Conservation (phyloP, 2,329 filamentous ascomycete genomes). For the Penicillium glabrum region DNA sequence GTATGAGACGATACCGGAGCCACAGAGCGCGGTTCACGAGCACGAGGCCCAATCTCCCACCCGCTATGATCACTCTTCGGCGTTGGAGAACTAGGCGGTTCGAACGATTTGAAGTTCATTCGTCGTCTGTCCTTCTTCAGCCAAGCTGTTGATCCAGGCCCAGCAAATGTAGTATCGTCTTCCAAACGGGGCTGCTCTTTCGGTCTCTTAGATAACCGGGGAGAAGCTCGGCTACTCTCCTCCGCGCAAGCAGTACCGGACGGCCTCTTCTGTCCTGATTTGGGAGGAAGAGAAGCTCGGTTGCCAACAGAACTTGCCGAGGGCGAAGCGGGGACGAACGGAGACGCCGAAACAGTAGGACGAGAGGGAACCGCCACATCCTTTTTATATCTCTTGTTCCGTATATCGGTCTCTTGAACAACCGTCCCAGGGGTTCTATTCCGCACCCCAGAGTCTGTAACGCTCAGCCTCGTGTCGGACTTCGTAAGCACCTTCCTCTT, state of each 20-base stretch:
- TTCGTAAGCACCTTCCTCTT: conserved; percentile 9
- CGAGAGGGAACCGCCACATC: neutral
- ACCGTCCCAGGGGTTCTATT: neutral
- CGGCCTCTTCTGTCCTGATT: neutral
- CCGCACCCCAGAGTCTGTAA: neutral
- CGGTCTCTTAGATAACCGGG: conserved; percentile 1
- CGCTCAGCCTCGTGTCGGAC: neutral
- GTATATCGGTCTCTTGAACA: neutral
- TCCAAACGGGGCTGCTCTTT: neutral
- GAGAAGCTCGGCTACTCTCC: neutral
- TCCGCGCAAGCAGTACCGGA: neutral
- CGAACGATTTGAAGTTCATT: conserved; percentile 29
- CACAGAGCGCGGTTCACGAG: neutral
- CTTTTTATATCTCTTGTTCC: neutral
- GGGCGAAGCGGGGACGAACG: neutral
- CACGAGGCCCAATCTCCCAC: conserved; percentile 11
- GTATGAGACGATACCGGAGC: neutral
- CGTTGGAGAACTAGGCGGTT: conserved; percentile 40
- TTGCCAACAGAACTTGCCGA: neutral
- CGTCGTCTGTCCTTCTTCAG: conserved; percentile 30
- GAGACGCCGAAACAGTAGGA: neutral
- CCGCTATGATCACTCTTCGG: conserved; percentile 22
- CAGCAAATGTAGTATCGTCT: conserved; percentile 3
- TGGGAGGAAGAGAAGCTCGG: neutral
- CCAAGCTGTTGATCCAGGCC: conserved; percentile 19